Base-by-base conservation (phyloP, 805 yeast species). In the Monosporozyma yasuniensis region DNA sequence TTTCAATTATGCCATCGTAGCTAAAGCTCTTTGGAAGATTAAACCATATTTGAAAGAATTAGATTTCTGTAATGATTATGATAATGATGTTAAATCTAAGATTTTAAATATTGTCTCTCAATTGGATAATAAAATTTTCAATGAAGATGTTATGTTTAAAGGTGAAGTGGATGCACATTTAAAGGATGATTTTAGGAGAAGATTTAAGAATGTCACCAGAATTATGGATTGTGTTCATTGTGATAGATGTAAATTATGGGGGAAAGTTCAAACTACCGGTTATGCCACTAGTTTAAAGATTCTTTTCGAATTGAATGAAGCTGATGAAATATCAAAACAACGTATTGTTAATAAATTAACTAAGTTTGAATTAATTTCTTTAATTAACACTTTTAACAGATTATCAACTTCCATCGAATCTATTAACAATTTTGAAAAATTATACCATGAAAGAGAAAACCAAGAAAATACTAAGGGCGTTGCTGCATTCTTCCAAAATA, bases 211-310 rank as follows among this genome's bases (percentile, higher is more conserved):
- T 64, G 95, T 93, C 22, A 83, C 95, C 19, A 83, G 87, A 47
- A 80, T 93, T 42, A 93, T 93, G 97, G 96, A 91, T 66, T 93
- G 99, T 71, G 98, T 93, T 39, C 97, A 96, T 37, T 93, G 99
- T 72, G 99, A 93, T 65, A 77, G 97, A 63, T 93, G 99, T 67
- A 79, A 97, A 61, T 73, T 93, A 68, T 93, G 99, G 99, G 99
- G 99, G 9, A 93, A 93, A 67, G 79, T 93, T 28, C 99, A 93
- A 71, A 88, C 96, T 1, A 87, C 93, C 14, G 99, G 99, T 19
- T 93, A 93, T 66, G 99, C 97, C 18, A 93, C 99, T 8, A 95
- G 96, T 1, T 76, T 93, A 61, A 93, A 93, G 66, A 78, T 91
- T 22, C 72, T 93, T 52, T 88, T 93, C 65, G 98, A 91, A 65